Evolutionary conservation across 1,284 basidiomycete genomes (phyloP), one percentile per base, ranked within the genome.

Genomic region (Cryptococcus sp.): DNA sequence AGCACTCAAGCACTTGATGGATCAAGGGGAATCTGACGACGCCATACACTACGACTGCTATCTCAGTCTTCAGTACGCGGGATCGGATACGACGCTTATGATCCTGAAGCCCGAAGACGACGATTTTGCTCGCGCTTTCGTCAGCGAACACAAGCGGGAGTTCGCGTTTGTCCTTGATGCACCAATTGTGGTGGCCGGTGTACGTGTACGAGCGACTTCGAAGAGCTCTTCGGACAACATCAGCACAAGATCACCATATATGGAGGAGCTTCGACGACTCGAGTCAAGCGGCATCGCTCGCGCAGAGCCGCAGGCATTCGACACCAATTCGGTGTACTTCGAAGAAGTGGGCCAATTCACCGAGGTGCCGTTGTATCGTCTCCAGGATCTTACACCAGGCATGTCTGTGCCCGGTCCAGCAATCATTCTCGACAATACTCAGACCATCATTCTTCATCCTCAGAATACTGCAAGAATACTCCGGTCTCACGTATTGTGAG

Each of bases 1-100:
- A 19, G 91, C 92, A 1, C 80, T 79, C 46, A 75, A 76, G 2
- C 89, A 91, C 68, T 82, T 97, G 19, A 73, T 80, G 56, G 82
- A 81, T 22, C 93, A 97, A 77, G 94, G 94, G 1, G 96, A 96
- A 76, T 83, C 86, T 61, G 83, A 81, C 10, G 82, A 85, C 2
- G 84, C 87, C n/a, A 85, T 96, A 48, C 80, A 82, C 48, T 79
- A 88, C 4, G 92, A 96, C 73, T 84, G 55, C 17, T 75, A 72
- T 60, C 61, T 75, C 46, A 75, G 74, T 65, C 67, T 69, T 46
- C 61, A 71, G 40, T 77, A 75, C 60, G 54, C 62, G 19, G 75
- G 75, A 1, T 67, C 73, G 1, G 66, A 65, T 2, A 75, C 75
- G 0, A 65, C 67, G 35, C 65, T 77, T n/a, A 77, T 77, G 75